phyloP scores from a whole-genome alignment of 1,139 yeast genomes.

The Kodamaea suecica region DNA sequence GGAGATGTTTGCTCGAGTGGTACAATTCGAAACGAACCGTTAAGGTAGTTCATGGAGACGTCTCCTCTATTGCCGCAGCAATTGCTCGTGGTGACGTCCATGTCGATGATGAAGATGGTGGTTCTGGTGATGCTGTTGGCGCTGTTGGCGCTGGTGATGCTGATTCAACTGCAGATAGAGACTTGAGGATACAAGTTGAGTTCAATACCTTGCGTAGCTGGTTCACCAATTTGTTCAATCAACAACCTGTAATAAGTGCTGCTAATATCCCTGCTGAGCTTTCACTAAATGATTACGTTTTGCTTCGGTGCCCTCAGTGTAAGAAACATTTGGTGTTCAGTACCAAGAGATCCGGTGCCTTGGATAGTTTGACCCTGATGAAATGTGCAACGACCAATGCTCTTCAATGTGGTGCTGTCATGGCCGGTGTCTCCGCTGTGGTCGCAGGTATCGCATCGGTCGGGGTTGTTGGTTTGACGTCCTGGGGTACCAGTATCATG shows the following conservation, averaged over 20 bases:
- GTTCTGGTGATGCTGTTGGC: not conserved
- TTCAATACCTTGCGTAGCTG: not conserved
- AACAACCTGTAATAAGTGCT: not conserved
- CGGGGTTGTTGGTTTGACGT: constrained; percentile 42
- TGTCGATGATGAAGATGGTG: constrained; percentile 1
- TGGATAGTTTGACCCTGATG: constrained; percentile 22
- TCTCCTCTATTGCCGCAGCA: constrained; percentile 1
- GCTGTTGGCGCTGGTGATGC: too few relatives aligned
- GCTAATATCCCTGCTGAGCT: constrained; percentile 3
- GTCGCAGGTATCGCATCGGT: constrained; percentile 41
- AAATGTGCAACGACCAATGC: constrained; percentile 22
- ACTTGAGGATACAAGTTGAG: constrained; percentile 1
- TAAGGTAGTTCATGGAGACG: constrained; percentile 13
- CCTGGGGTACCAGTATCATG: constrained; percentile 41
- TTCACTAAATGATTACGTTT: constrained; percentile 3
- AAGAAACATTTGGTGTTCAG: constrained; percentile 36
- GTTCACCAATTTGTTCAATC: not conserved
- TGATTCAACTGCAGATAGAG: too few relatives aligned
- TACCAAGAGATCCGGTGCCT: constrained; percentile 29
- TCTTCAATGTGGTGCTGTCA: constrained; percentile 32
- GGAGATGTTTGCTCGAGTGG: constrained; percentile 45
- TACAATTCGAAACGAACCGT: constrained; percentile 36
- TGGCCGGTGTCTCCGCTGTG: constrained; percentile 40
- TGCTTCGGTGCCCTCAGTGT: constrained; percentile 46
- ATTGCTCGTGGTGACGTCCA: constrained; percentile 1